Evolutionary conservation across 192 early-diverging fungal genomes (phyloP), one percentile per base, ranked within the genome.

Genomic region (Pilobolus umbonatus): DNA sequence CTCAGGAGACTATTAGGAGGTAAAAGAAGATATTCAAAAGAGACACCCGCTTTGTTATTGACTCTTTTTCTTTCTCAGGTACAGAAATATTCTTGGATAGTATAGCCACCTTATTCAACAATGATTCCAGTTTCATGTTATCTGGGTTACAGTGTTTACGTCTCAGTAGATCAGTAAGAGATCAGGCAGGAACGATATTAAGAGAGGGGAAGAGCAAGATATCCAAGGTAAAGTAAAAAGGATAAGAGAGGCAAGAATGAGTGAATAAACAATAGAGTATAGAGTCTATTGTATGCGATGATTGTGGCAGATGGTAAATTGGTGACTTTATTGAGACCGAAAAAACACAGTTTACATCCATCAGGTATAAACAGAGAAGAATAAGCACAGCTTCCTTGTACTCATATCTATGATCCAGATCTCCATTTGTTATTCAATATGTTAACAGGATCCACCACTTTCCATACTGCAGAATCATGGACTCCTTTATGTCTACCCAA

Each of bases 401-500:
- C 9, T 57, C 35, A n/a, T n/a, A n/a, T n/a, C n/a, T n/a, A n/a
- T n/a, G n/a, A n/a, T n/a, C n/a, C n/a, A n/a, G 95, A 98, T 68
- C 60, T 93, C 15, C 86, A 88, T 55, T 62, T 96, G 19, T 65
- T 96, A 8, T 85, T 92, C 35, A 95, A 88, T 42, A 84, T 94
- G 76, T 75, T 92, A 3, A 77, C 73, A 5, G 82, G 91, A 2
- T 88, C 87, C 6, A 75, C 79, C 1, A 79, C 81, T 5, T 96
- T 95, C 71, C 66, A 78, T 14, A 77, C 85, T 1, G 88, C 81
- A 39, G 96, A 98, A 73, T 85, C 85, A 24, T 98, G 96, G 94
- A 91, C 85, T 1, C 96, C 96, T 19, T 76, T 98, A 17, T 98
- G 96, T 60, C 79, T 96, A n/a, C 94, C 96, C 31, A 82, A 81